phyloP scores from a whole-genome alignment of 1,284 basidiomycete genomes.

The Taiwanofungus camphoratus region DNA sequence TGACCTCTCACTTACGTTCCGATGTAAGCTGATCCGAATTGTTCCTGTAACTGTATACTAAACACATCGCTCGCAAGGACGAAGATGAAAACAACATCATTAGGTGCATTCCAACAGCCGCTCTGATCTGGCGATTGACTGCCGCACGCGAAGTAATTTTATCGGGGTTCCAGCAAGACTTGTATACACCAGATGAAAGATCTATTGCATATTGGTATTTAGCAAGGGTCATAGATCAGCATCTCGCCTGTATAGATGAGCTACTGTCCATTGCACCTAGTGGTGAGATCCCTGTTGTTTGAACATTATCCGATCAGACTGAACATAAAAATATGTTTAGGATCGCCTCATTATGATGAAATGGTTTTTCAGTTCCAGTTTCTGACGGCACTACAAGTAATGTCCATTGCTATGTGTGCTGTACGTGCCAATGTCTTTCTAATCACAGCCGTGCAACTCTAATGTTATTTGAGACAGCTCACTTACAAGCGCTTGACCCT shows the following conservation, averaged over 20 bases:
- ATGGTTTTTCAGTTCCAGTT: conserved; percentile 43
- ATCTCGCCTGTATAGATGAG: conserved; percentile 48
- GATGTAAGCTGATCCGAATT: too few relatives aligned
- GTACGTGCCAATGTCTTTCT: conserved; percentile 15
- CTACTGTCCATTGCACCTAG: conserved; percentile 34
- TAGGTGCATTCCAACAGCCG: conserved; percentile 37
- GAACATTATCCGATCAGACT: too few relatives aligned
- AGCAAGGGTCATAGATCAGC: conserved; percentile 46
- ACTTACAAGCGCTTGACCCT: conserved; percentile 29
- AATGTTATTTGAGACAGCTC: conserved; percentile 21
- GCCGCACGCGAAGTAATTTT: conserved; percentile 63
- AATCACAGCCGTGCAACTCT: not conserved
- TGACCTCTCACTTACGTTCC: conserved; percentile 30
- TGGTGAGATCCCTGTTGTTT: too few relatives aligned
- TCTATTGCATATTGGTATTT: conserved; percentile 74
- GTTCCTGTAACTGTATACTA: too few relatives aligned
- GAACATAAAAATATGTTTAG: too few relatives aligned
- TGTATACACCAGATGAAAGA: conserved; percentile 64
- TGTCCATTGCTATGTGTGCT: conserved; percentile 41
- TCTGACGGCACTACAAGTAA: conserved; percentile 48
- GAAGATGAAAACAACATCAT: conserved; percentile 27
- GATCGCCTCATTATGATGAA: conserved; percentile 42
- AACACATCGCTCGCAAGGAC: conserved; percentile 14
- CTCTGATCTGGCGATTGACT: conserved; percentile 53
- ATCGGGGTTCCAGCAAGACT: conserved; percentile 71